Conservation (phyloP, 108 stramenopile genomes). For the Skeletonema potamos region DNA sequence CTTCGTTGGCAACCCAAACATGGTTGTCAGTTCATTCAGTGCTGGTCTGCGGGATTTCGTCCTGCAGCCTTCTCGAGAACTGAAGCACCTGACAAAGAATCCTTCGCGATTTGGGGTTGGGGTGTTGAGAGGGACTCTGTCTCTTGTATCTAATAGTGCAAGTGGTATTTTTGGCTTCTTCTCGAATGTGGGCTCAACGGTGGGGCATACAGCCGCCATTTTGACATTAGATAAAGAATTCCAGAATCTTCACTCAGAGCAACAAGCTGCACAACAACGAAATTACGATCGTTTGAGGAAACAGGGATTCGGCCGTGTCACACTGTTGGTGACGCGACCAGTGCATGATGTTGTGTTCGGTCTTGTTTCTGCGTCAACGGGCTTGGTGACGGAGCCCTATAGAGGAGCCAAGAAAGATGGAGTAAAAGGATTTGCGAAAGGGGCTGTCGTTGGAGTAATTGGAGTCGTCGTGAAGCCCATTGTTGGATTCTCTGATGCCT, state of each 20-base stretch:
- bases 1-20: conserved; percentile 93
- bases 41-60: conserved; percentile 93
- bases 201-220: conserved; percentile 63
- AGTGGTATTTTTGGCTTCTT: conserved; percentile 91
- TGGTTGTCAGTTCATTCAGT: conserved; percentile 79
- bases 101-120: conserved; percentile 89
- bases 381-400: conserved; percentile 71
- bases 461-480: conserved; percentile 81
- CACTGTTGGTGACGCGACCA: conserved; percentile 64
- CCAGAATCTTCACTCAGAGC: conserved; percentile 73
- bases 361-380: conserved; percentile 64
- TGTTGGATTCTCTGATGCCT: conserved; percentile 81
- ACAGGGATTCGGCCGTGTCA: conserved; percentile 56
- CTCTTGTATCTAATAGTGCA: conserved; percentile 88
- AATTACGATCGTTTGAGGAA: conserved; percentile 67
- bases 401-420: conserved; percentile 65
- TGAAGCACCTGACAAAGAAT: conserved; percentile 83
- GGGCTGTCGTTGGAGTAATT: conserved; percentile 61
- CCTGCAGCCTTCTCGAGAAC: conserved; percentile 81
- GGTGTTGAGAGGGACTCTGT: conserved; percentile 91
- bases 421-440: conserved; percentile 56
- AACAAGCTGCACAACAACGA: conserved; percentile 62
- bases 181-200: conserved; percentile 61
- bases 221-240: conserved; percentile 80
- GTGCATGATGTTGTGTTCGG: conserved; percentile 77